Conservation (phyloP, 768 basidiomycete genomes). For the Peribolospora kevripleyi region DNA sequence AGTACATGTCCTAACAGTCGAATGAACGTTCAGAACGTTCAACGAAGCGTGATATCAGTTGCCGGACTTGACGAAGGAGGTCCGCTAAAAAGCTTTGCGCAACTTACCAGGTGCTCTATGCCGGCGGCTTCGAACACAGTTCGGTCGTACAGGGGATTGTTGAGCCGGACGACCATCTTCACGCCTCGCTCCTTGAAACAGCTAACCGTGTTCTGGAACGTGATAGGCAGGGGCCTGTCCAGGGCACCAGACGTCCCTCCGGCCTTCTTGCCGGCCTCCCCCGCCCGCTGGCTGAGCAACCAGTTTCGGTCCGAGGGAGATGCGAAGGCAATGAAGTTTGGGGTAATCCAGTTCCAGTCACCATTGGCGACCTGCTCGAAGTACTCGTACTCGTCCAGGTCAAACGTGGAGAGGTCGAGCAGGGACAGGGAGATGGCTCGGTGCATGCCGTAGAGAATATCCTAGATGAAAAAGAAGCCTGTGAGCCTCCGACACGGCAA, state of each 20-base stretch:
- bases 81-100: conserved; percentile 13
- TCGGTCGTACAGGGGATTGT: conserved; percentile 74
- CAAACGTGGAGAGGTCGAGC: conserved; percentile 34
- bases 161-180: conserved; percentile 76
- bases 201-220: conserved; percentile 73
- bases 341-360: conserved; percentile 69
- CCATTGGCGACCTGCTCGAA: conserved; percentile 78
- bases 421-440: conserved; percentile 22
- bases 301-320: conserved; percentile 37
- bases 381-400: conserved; percentile 70
- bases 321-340: conserved; percentile 32
- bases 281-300: conserved; percentile 2
- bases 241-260: conserved; percentile 30
- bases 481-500: neutral
- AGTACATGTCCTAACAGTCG: conserved; percentile 93
- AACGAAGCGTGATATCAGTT: neutral
- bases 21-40: conserved; percentile 16
- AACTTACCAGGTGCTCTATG: conserved; percentile 52
- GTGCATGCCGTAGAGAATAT: conserved; percentile 77
- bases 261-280: conserved; percentile 23
- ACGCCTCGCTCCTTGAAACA: conserved; percentile 72
- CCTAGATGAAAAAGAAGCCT: conserved; percentile 24
- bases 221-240: conserved; percentile 49
- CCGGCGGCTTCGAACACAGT: conserved; percentile 56
- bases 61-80: neutral